Base-by-base conservation (phyloP, 2,329 filamentous ascomycete genomes). In the Zymoseptoria brevis region DNA sequence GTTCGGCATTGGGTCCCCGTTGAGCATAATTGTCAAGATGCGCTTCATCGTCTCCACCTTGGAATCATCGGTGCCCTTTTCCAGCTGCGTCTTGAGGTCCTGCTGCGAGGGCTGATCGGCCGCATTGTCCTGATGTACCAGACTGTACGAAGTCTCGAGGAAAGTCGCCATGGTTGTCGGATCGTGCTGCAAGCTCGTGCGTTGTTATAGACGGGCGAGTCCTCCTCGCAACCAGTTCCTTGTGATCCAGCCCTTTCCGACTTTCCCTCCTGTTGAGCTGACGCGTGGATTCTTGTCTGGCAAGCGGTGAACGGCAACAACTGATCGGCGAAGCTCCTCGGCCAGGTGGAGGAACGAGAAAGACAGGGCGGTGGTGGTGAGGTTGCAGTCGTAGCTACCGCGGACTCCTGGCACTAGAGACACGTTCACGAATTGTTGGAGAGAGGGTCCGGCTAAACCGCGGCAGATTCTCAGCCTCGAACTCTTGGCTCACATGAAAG, bases 121-220 rank as follows among this genome's bases (percentile, higher is more conserved):
- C 64, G 90, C 84, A 82, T 96, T 97, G 84, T 99, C 94, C 83
- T 94, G 87, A 77, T 96, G 92, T 77, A 99, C 90, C 78, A 99
- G 79, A 78, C 90, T 96, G 83, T 97, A 99, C 66, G 94, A 84
- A 76, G 89, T 88, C 75, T 99, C 94, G 64, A 97, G 84, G 76
- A 96, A 97, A 68, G 88, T 88, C 78, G 93, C 88, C 93, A 97
- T 99, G 77, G 68, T 88, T 82, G 73, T 59, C 53, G 57, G 9
- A 22, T 22, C 50, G 45, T 54, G 35, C 30, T 55, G 54, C 48
- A 35, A 55, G 22, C 41, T 45, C 57, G 56, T 50, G 41, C 19
- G 19, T 50, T 56, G 50, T 48, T 53, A 19, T 52, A 53, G 19
- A 50, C 59, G 57, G 58, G 64, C 66, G 62, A 64, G 68, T 67